These are phyloP conservation scores for Pythium rhizo-oryzae DNA, from an alignment of 352 stramenopile species.

Conservation along the genomic window DNA sequence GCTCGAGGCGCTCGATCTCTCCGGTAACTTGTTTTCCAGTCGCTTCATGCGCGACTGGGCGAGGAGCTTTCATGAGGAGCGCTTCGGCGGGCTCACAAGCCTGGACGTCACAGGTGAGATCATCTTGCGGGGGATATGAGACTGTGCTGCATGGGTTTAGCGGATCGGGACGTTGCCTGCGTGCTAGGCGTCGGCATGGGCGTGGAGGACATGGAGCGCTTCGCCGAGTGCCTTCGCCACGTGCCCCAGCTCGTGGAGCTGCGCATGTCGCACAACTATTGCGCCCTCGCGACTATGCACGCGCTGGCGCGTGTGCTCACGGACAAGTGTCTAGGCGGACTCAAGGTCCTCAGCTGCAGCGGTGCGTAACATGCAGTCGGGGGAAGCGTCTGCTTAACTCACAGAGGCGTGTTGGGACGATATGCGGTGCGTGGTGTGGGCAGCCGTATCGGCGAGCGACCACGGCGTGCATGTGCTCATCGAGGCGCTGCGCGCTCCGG, in stretches of 20 bases:
- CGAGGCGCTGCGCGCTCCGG: slow-evolving; percentile 1
- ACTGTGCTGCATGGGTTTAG: no score
- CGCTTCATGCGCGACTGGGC: slow-evolving; percentile 66
- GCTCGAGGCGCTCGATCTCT: slow-evolving; percentile 38
- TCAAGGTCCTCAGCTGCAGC: slow-evolving; percentile 45
- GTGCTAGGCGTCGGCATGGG: slow-evolving; percentile 56
- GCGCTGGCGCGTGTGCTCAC: slow-evolving; percentile 36
- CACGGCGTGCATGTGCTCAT: slow-evolving; percentile 10
- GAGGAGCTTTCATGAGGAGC: slow-evolving; percentile 49
- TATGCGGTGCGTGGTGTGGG: not conserved
- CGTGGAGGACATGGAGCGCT: slow-evolving; percentile 56
- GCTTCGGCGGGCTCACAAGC: slow-evolving; percentile 34
- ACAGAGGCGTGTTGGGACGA: not conserved
- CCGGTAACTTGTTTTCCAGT: slow-evolving; percentile 53
- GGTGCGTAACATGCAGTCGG: slow-evolving; percentile 31
- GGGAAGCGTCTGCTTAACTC: no score
- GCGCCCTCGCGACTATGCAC: slow-evolving; percentile 35
- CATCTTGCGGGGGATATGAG: not conserved
- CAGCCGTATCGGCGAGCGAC: slow-evolving; percentile 22
- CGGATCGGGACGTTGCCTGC: no score
- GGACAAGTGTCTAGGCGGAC: slow-evolving; percentile 3
- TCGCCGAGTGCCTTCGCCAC: slow-evolving; percentile 46
- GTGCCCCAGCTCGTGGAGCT: slow-evolving; percentile 37
- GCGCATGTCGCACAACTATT: slow-evolving; percentile 49
- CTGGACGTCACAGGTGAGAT: slow-evolving; percentile 45